phyloP scores from a whole-genome alignment of 805 yeast genomes.

The Lachancea thermotolerans region DNA sequence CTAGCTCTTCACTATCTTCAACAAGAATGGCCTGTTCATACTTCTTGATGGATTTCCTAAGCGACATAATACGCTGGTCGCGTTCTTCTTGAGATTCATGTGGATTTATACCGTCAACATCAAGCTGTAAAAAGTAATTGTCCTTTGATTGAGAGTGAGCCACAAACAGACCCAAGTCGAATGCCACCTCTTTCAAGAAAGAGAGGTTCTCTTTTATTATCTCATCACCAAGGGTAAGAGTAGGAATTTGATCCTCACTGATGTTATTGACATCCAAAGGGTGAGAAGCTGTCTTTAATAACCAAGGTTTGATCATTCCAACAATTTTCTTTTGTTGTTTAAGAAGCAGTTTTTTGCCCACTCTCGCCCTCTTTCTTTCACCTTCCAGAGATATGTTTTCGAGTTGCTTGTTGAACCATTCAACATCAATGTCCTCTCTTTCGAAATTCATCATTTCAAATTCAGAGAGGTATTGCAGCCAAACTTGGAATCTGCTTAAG shows the following conservation, averaged over 20 bases:
- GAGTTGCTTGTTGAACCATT: constrained; percentile 84
- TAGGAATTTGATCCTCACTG: constrained; percentile 38
- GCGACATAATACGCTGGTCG: constrained; percentile 42
- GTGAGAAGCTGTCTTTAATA: constrained; percentile 31
- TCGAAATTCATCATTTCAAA: constrained; percentile 87
- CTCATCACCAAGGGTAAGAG: constrained; percentile 39
- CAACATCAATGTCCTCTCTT: constrained; percentile 71
- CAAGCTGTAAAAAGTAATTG: constrained; percentile 53
- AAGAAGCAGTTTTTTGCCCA: constrained; percentile 56
- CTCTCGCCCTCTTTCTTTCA: constrained; percentile 56
- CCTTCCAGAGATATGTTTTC: constrained; percentile 72
- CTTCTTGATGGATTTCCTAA: constrained; percentile 50
- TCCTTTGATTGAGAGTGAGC: constrained; percentile 55
- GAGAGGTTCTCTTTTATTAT: constrained; percentile 40
- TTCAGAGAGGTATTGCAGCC: constrained; percentile 69
- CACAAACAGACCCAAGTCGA: constrained; percentile 59
- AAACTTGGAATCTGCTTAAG: constrained; percentile 58
- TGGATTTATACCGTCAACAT: constrained; percentile 67
- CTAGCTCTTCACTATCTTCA: constrained; percentile 48
- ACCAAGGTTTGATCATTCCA: constrained; percentile 46
- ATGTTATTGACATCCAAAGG: constrained; percentile 24
- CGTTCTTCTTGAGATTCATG: constrained; percentile 62
- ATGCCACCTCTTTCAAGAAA: constrained; percentile 56
- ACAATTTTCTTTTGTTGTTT: constrained; percentile 73
- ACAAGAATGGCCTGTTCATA: constrained; percentile 56